Percentiles rank a stretch among this genome's conserved stretches.
Evolutionary conservation across 2,329 filamentous ascomycete genomes (phyloP).

Genomic region (Penicillium sp.): DNA sequence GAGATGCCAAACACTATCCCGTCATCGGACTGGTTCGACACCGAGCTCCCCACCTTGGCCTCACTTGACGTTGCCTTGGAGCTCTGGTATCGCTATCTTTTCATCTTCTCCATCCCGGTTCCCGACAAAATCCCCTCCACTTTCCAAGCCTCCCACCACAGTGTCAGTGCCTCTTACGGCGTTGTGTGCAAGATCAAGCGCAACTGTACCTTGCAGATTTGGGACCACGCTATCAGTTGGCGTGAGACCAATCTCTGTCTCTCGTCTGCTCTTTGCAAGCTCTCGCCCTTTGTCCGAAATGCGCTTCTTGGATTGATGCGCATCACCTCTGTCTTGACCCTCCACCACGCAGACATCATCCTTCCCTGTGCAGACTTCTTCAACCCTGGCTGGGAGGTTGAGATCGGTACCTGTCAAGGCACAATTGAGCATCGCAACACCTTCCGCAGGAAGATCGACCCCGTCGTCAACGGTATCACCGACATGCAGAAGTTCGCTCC

Average conservation of each 20-base stretch:
- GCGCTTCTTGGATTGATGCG: constrained; percentile 48
- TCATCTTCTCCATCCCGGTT: constrained; percentile 57
- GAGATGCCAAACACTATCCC: constrained; percentile 42
- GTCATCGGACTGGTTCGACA: constrained; percentile 37
- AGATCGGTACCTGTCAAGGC: constrained; percentile 58
- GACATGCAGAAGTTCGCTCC: constrained; percentile 62
- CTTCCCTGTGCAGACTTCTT: constrained; percentile 59
- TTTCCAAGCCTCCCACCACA: constrained; percentile 62
- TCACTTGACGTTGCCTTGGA: constrained; percentile 39
- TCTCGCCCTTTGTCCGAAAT: constrained; percentile 50
- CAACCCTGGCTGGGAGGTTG: constrained; percentile 62
- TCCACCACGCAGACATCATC: constrained; percentile 58
- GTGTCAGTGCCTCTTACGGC: constrained; percentile 58
- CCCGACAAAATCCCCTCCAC: constrained; percentile 56
- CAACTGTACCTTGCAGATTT: constrained; percentile 58
- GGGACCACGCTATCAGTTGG: constrained; percentile 63
- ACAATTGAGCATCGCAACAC: constrained; percentile 54
- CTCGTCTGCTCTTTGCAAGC: constrained; percentile 49
- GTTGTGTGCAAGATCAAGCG: constrained; percentile 60
- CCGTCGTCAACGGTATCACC: constrained; percentile 62
- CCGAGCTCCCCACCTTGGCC: constrained; percentile 38
- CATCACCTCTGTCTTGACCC: constrained; percentile 46
- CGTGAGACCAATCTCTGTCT: constrained; percentile 53
- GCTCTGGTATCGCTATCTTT: constrained; percentile 45
- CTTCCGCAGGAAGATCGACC: constrained; percentile 59